Conservation (phyloP, 768 basidiomycete genomes). For the Coprinopsis cinerea region DNA sequence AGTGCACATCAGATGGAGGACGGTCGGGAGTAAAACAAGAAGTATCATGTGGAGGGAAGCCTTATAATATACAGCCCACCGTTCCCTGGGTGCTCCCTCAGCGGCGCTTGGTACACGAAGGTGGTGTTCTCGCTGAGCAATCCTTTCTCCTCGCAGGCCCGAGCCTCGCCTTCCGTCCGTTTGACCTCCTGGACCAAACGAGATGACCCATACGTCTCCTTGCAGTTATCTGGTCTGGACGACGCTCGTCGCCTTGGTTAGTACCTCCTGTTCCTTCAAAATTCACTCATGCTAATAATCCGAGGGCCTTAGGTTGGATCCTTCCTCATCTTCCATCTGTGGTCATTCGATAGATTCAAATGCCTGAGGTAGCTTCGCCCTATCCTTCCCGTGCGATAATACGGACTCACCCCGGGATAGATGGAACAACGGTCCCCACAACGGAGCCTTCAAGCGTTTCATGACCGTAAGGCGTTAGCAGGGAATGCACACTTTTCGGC, state of each 20-base stretch:
- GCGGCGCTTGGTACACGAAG: background rate
- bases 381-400: background rate
- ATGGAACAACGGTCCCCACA: slow-evolving; percentile 61
- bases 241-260: slow-evolving; percentile 44
- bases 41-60: slow-evolving; percentile 10
- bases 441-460: slow-evolving; percentile 77
- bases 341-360: slow-evolving; percentile 75
- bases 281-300: background rate
- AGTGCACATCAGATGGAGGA: slow-evolving; percentile 1
- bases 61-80: background rate
- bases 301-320: slow-evolving; percentile 38
- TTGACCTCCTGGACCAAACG: slow-evolving; percentile 9
- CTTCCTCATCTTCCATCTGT: slow-evolving; percentile 70
- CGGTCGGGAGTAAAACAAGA: background rate
- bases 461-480: slow-evolving; percentile 61
- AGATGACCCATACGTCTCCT: slow-evolving; percentile 62
- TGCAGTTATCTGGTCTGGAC: slow-evolving; percentile 61
- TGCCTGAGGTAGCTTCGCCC: slow-evolving; percentile 50
- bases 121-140: slow-evolving; percentile 5
- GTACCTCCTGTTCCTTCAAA: slow-evolving; percentile 13
- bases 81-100: background rate
- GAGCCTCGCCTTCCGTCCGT: slow-evolving; percentile 15
- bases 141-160: slow-evolving; percentile 19
- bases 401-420: slow-evolving; percentile 27
- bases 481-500: background rate